phyloP scores from a whole-genome alignment of 2,329 filamentous ascomycete species.

The Venturia oleaginea region DNA sequence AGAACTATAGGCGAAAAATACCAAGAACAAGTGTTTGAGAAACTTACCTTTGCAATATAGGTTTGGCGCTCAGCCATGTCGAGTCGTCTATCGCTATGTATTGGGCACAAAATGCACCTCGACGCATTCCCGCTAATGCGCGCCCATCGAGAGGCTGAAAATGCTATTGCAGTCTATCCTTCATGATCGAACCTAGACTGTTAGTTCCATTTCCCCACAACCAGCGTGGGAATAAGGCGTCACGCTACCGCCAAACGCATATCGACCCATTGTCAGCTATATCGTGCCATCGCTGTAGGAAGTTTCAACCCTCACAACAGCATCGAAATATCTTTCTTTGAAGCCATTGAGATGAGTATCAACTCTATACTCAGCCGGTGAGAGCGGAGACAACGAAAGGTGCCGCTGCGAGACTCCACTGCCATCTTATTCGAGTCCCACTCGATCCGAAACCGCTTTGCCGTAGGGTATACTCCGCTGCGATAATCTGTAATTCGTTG shows the following conservation, averaged over 20 bases:
- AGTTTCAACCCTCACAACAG: not conserved
- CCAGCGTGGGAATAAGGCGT: not conserved
- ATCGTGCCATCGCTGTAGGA: not conserved
- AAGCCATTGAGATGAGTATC: not conserved
- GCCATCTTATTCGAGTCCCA: not conserved
- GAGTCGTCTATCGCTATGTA: not conserved
- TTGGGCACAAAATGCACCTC: not conserved
- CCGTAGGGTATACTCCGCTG: not conserved
- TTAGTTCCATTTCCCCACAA: not conserved
- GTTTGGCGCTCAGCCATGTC: not conserved
- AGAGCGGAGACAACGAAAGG: not conserved
- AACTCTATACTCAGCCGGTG: not conserved
- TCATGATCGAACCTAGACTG: not conserved
- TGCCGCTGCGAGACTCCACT: not conserved
- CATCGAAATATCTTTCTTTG: not conserved
- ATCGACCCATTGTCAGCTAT: not conserved
- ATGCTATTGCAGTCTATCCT: not conserved
- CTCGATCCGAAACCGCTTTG: not conserved
- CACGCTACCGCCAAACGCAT: not conserved
- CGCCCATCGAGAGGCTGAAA: not conserved
- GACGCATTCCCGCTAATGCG: not conserved
- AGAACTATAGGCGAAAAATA: not conserved
- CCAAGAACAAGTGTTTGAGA: not conserved
- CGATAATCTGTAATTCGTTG: too few relatives aligned
- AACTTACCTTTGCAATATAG: not conserved